These are phyloP conservation scores for Bruguiera hainesii DNA, from an alignment of 441 rosid species.

Conservation along the genomic window DNA sequence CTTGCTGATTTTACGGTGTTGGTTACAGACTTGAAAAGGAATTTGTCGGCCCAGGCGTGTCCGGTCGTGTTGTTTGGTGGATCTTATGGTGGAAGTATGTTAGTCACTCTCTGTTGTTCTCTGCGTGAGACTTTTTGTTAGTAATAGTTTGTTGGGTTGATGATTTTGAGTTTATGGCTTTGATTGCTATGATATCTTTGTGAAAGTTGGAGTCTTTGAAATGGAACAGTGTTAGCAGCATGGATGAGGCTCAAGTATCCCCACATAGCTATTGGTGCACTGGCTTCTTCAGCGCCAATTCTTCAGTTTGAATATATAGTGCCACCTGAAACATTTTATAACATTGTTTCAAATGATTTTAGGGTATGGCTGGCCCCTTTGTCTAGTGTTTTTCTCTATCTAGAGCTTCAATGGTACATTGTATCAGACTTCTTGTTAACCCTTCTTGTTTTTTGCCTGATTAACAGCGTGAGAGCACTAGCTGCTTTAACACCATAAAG, in stretches of 20 bases:
- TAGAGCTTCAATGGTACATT: background rate
- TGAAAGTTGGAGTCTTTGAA: slow-evolving; percentile 3
- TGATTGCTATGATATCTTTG: background rate
- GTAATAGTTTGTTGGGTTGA: background rate
- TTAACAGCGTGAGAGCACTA: slow-evolving; percentile 65
- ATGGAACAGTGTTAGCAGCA: slow-evolving; percentile 76
- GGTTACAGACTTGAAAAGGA: slow-evolving; percentile 62
- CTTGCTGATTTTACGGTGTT: slow-evolving; percentile 80
- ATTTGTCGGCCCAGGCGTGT: slow-evolving; percentile 69
- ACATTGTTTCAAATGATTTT: slow-evolving; percentile 78
- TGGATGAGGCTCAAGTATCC: slow-evolving; percentile 98
- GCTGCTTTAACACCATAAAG: slow-evolving; percentile 77
- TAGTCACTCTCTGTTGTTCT: background rate
- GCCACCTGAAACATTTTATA: slow-evolving; percentile 64
- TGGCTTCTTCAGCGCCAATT: slow-evolving; percentile 90
- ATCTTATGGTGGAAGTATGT: slow-evolving; percentile 93
- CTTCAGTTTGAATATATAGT: slow-evolving; percentile 85
- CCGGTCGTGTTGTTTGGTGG: slow-evolving; percentile 89
- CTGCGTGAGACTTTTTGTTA: background rate
- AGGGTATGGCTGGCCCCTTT: slow-evolving; percentile 30
- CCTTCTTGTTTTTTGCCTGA: slow-evolving; percentile 4
- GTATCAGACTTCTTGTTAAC: background rate
- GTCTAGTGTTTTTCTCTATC: background rate
- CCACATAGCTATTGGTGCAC: slow-evolving; percentile 78
- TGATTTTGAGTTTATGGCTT: background rate